These are phyloP conservation scores for Sporodiniella umbellata DNA, from an alignment of 371 early-diverging fungal species.

Conservation along the genomic window DNA sequence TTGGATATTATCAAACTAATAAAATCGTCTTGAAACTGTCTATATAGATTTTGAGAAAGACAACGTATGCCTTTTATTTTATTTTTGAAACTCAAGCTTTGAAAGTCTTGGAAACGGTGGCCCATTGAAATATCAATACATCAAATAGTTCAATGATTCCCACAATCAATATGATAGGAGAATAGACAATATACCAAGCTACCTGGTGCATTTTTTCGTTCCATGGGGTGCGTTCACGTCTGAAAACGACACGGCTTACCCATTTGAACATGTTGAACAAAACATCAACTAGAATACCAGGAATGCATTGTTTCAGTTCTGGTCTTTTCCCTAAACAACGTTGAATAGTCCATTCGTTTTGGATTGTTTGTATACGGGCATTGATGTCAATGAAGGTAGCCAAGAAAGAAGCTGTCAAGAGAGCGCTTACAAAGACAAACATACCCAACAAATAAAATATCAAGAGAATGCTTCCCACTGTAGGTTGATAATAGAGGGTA, in stretches of 20 bases:
- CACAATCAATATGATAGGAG: constrained; percentile 28
- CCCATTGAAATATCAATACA: constrained; percentile 5
- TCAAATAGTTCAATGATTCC: constrained; percentile 15
- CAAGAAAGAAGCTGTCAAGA: constrained; percentile 40
- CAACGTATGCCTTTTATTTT: no score
- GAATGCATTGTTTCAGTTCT: constrained; percentile 22
- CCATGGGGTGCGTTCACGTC: constrained; percentile 9
- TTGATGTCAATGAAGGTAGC: constrained; percentile 27
- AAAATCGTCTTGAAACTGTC: no score
- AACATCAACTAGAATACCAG: constrained; percentile 26
- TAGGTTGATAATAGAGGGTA: constrained; percentile 35
- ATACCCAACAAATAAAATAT: constrained; percentile 33
- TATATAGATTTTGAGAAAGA: no score
- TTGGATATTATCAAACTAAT: constrained; percentile 7
- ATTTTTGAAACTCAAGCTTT: not conserved
- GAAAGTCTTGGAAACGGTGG: constrained; percentile 2
- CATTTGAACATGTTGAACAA: constrained; percentile 16
- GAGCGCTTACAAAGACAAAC: constrained; percentile 22
- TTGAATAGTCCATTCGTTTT: constrained; percentile 16
- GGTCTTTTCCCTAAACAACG: constrained; percentile 11
- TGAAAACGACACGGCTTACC: constrained; percentile 8
- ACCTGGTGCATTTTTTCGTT: constrained; percentile 33
- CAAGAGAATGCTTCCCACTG: constrained; percentile 27
- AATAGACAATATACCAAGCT: constrained; percentile 35
- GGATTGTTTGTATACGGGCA: constrained; percentile 12